Conservation (phyloP, 768 basidiomycete genomes). For the Lactifluus rugatus region DNA sequence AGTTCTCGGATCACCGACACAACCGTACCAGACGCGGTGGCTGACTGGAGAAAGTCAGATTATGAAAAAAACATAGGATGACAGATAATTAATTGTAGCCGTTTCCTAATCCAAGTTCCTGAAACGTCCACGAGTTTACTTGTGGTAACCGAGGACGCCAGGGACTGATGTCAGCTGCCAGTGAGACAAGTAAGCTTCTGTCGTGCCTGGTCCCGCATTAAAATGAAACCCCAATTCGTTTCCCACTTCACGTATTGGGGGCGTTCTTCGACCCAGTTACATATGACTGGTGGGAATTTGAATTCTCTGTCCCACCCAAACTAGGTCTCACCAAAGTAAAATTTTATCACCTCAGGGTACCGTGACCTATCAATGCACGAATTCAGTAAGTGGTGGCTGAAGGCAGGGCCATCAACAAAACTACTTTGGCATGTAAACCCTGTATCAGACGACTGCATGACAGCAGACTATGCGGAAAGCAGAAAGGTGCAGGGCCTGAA, state of each 20-base stretch:
- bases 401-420: not conserved
- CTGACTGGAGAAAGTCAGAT: no score
- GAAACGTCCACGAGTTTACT: not conserved
- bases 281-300: no score
- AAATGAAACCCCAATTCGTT: not conserved
- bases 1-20: no score
- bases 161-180: not conserved
- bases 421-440: not conserved
- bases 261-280: no score
- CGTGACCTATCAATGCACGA: not conserved
- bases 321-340: no score
- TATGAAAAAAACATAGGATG: no score
- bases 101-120: not conserved
- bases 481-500: not conserved
- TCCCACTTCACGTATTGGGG: no score
- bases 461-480: not conserved
- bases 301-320: no score
- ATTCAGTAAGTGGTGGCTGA: not conserved
- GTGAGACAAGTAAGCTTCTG: not conserved
- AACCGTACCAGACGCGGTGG: no score
- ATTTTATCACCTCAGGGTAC: no score
- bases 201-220: not conserved
- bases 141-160: not conserved
- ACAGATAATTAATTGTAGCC: no score
- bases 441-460: not conserved